Base-by-base conservation (phyloP, 768 basidiomycete genomes). In the Coprinopsis marcescibilis region DNA sequence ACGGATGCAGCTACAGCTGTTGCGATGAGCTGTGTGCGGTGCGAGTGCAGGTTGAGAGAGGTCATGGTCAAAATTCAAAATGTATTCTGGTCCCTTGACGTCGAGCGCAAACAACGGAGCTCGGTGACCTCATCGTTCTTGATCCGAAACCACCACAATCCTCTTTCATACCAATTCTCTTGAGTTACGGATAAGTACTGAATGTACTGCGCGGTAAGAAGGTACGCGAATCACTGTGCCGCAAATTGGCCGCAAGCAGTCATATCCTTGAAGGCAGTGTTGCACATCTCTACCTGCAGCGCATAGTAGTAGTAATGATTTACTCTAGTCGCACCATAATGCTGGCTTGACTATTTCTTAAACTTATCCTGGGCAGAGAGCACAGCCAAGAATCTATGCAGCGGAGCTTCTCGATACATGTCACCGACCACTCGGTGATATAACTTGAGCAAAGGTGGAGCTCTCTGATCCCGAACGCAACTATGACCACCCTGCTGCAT, bases 1-100 rank as follows among this genome's bases (percentile, higher is more conserved):
- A 77, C 51, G 4, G 86, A 84, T 11, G 85, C 78, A 11, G 76
- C 73, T 34, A 81, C 52, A n/a, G 85, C 86, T 11, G 80, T 75
- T 35, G 76, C 66, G 21, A 86, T 55, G 37, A 89, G 76, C 57
- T 89, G 86, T 11, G 74, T 68, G 54, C 69, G 73, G 57, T 86
- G 84, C 17, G 81, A 78, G 30, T 71, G 67, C 23, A 70, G 55
- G 49, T 57, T 55, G 60, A 69, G 52, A 48, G 62, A 53, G 51
- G 55, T 58, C 65, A 68, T 66, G 21, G 45, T 44, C 21, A 23
- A 4, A 15, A 4, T 19, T 17, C 7, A 40, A 23, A 23, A 8
- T 17, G 15, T 8, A 24, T 12, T 10, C 26, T 27, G 7, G 39
- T 4, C 19, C 10, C 5, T 40, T 5, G 10, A 6, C 17, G 5